Percentiles rank a stretch among this genome's conserved stretches.
Evolutionary conservation across 306 rosid species (phyloP).

Genomic region (Cicer yamashitae): DNA sequence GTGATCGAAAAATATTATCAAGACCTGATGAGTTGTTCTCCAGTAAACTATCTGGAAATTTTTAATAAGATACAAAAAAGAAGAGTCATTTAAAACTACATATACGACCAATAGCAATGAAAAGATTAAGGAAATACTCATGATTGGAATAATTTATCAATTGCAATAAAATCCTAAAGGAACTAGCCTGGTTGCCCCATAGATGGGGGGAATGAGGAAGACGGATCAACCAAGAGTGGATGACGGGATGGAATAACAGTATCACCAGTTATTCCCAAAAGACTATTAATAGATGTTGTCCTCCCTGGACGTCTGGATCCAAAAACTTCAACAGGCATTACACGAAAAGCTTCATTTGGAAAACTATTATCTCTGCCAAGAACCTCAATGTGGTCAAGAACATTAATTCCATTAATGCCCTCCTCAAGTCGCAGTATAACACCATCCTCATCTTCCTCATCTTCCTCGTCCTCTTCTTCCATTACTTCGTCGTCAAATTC

Average conservation of each 20-base stretch:
- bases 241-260: slow-evolving; percentile 80
- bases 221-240: slow-evolving; percentile 89
- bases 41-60: slow-evolving; percentile 58
- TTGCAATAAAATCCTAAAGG: slow-evolving; percentile 32
- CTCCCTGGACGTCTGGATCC: slow-evolving; percentile 95
- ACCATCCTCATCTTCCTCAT: slow-evolving; percentile 97
- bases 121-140: slow-evolving; percentile 28
- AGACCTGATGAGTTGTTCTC: slow-evolving; percentile 75
- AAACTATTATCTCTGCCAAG: slow-evolving; percentile 89
- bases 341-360: slow-evolving; percentile 86
- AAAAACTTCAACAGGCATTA: slow-evolving; percentile 97
- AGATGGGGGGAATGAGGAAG: slow-evolving; percentile 57
- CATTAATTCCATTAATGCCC: slow-evolving; percentile 98
- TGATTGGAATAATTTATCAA: not conserved
- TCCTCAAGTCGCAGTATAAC: slow-evolving; percentile 95
- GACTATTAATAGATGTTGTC: slow-evolving; percentile 95
- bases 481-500: slow-evolving; percentile 97
- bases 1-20: slow-evolving; percentile 87
- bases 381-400: slow-evolving; percentile 95
- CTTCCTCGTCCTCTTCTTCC: slow-evolving; percentile 98
- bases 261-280: slow-evolving; percentile 91
- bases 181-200: slow-evolving; percentile 72
- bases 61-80: not conserved
- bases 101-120: slow-evolving; percentile 28
- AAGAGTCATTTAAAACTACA: slow-evolving; percentile 20